Evolutionary conservation across 1,139 yeast species (phyloP).

Genomic region (Entelexis paramagnoliae): DNA sequence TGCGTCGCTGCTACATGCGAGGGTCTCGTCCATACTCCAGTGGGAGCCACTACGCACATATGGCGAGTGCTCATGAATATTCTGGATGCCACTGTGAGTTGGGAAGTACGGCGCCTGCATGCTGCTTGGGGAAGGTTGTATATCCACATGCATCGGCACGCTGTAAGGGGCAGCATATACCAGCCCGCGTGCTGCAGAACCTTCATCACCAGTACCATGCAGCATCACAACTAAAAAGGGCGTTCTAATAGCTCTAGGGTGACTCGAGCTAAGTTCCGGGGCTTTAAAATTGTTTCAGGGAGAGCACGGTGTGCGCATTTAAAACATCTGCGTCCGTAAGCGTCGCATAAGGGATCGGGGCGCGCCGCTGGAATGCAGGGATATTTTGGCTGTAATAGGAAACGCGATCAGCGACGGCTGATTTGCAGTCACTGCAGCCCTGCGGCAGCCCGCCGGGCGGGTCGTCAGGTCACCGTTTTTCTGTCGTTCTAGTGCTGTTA

Average conservation of each 20-base stretch:
- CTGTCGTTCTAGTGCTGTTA: too few species aligned
- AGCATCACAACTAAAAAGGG: background rate
- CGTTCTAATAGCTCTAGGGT: background rate
- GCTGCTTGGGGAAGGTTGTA: background rate
- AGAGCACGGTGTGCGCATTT: background rate
- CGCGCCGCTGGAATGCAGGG: slow-evolving; percentile 1
- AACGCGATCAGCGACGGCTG: background rate
- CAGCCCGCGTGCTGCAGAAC: background rate
- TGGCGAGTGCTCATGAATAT: background rate
- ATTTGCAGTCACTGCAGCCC: background rate
- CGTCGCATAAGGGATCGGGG: background rate
- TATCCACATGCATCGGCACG: background rate
- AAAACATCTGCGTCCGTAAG: background rate
- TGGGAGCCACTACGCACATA: background rate
- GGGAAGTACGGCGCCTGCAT: background rate
- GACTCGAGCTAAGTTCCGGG: background rate
- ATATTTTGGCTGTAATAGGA: background rate
- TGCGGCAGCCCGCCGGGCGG: background rate
- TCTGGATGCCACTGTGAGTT: background rate
- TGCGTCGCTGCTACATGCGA: too few species aligned
- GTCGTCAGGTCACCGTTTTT: too few species aligned
- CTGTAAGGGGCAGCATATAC: background rate
- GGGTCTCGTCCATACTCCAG: background rate
- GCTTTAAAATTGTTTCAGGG: background rate
- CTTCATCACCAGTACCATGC: background rate